Conservation (phyloP, 352 stramenopile species). For the Pythium insidiosum region DNA sequence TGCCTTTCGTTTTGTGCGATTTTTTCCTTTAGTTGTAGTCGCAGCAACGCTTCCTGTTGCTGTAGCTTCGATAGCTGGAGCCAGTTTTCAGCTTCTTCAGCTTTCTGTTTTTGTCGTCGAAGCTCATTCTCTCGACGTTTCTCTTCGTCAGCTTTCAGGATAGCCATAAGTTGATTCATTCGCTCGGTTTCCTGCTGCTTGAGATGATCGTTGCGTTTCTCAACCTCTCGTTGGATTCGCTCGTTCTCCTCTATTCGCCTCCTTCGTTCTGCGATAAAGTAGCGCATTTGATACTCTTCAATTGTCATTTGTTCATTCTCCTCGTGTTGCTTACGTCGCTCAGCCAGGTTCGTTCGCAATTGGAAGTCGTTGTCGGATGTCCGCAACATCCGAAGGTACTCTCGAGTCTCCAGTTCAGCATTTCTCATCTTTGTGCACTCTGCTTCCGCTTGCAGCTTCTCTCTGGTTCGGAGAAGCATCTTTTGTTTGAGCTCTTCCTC, state of each 20-base stretch:
- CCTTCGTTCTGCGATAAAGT: conserved; percentile 33
- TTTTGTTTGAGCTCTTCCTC: conserved; percentile 12
- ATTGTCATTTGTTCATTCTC: conserved; percentile 44
- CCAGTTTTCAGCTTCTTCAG: conserved; percentile 20
- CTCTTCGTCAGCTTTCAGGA: conserved; percentile 19
- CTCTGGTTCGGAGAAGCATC: conserved; percentile 10
- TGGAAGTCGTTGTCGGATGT: conserved; percentile 24
- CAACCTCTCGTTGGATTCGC: conserved; percentile 24
- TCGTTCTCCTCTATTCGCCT: conserved; percentile 21
- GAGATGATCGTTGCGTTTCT: conserved; percentile 24
- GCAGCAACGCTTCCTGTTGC: conserved; percentile 8
- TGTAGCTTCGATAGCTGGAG: conserved; percentile 21
- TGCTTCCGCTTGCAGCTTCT: conserved; percentile 22
- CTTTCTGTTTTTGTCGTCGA: conserved; percentile 12
- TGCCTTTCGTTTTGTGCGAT: conserved; percentile 8
- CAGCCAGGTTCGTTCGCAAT: conserved; percentile 21
- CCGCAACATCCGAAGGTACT: conserved; percentile 30
- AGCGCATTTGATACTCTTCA: conserved; percentile 48
- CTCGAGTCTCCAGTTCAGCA: conserved; percentile 35
- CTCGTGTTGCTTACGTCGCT: conserved; percentile 24
- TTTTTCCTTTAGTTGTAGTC: conserved; percentile 14
- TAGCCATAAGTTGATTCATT: conserved; percentile 14
- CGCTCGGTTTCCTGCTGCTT: conserved; percentile 19
- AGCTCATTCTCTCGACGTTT: conserved; percentile 22
- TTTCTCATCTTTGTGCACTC: conserved; percentile 30